Evolutionary conservation across 768 basidiomycete species (phyloP).

Genomic region (Rhodotorula toruloides): DNA sequence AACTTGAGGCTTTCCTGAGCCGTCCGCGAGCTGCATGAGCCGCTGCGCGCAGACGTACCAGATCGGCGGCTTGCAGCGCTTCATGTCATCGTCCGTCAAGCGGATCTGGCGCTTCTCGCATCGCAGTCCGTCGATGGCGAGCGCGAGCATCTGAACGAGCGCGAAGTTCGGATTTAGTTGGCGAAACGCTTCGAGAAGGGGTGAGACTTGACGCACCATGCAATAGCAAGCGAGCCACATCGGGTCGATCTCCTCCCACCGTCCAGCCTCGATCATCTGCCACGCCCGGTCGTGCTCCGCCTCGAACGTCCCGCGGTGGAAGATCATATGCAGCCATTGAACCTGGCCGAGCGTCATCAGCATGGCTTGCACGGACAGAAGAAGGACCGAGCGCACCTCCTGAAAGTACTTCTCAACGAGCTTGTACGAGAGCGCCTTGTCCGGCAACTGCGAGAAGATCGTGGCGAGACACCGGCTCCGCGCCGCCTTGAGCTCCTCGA

Average conservation of each 20-base stretch:
- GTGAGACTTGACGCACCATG: conserved; percentile 20
- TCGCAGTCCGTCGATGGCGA: conserved; percentile 32
- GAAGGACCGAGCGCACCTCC: not conserved
- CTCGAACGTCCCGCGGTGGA: conserved; percentile 13
- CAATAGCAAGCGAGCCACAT: conserved; percentile 30
- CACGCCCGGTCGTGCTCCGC: conserved; percentile 27
- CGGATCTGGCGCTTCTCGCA: not conserved
- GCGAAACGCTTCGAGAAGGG: not conserved
- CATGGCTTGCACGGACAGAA: not conserved
- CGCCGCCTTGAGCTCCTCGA: conserved; percentile 4
- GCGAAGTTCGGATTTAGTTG: not conserved
- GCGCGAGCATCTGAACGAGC: conserved; percentile 16
- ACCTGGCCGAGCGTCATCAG: conserved; percentile 6
- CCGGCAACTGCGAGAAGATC: conserved; percentile 8
- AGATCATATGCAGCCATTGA: conserved; percentile 11
- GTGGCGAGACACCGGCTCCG: not conserved
- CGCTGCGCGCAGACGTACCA: conserved; percentile 22
- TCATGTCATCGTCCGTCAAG: conserved; percentile 3
- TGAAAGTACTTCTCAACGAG: conserved; percentile 23
- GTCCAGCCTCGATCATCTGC: conserved; percentile 27
- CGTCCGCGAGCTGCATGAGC: conserved; percentile 22
- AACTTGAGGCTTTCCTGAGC: conserved; percentile 3
- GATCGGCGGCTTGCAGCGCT: conserved; percentile 3
- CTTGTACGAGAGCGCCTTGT: not conserved
- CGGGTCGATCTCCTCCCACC: conserved; percentile 30